Evolutionary conservation across 164 flowering plant genomes (phyloP), one percentile per base, ranked within the genome.

Genomic region (Cinnamomum chago): DNA sequence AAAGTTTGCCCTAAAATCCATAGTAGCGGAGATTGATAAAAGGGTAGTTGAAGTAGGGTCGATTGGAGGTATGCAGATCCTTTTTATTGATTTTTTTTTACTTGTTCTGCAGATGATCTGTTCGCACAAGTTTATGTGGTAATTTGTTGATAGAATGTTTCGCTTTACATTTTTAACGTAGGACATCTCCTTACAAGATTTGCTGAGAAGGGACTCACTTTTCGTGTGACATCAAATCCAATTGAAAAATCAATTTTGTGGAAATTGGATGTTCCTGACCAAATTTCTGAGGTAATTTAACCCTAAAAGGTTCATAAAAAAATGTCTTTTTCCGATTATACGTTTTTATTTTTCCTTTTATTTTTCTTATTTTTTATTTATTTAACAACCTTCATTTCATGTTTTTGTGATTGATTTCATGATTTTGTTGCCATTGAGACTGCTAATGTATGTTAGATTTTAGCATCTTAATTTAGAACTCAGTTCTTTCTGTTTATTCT

Each of bases 151-250:
- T 15, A 40, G 47, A 40, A 40, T 40, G 47, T 40, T 40, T 7
- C 47, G 9, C 47, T 40, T 23, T 69, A 25, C 55, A 55, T 52
- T 70, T 15, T 71, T 28, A 17, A 65, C 79, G 35, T 79, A 92
- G 98, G 98, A 75, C 87, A 81, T 82, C 80, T 93, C 78, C 93
- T 95, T 51, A 78, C 93, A 47, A 90, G 90, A 82, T 88, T 95
- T 78, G 83, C 89, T 68, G 97, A 93, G 51, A 95, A 95, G 78
- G 91, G 90, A 64, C 78, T 93, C 67, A 81, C 75, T 55, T 92
- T 65, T 58, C 92, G 87, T 9, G 81, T 95, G 83, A 85, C 90
- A 15, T 81, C 92, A 72, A 93, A 95, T 84, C 92, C 93, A 60
- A 78, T 95, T 77, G 90, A 86, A 82, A 85, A 89, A 80, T 88